Percentiles rank a stretch among this genome's conserved stretches.
These are phyloP conservation scores for Lentinus polychrous DNA, from an alignment of 1,284 basidiomycete species.

Conservation along the genomic window DNA sequence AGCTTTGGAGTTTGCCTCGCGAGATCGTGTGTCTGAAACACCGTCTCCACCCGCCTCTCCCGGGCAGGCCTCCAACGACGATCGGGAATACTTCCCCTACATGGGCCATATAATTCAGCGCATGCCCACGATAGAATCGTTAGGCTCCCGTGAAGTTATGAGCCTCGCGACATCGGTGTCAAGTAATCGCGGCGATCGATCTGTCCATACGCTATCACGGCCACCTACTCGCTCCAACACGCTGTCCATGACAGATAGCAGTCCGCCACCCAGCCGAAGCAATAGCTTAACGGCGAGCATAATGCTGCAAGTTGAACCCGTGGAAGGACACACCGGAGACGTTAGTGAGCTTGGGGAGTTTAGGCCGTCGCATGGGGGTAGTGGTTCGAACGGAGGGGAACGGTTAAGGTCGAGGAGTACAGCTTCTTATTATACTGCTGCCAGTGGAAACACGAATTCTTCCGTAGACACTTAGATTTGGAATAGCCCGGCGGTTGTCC, in stretches of 20 bases:
- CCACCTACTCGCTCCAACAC: slow-evolving; percentile 26
- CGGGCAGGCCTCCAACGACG: slow-evolving; percentile 24
- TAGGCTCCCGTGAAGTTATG: slow-evolving; percentile 52
- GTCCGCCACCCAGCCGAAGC: slow-evolving; percentile 19
- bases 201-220: slow-evolving; percentile 17
- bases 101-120: slow-evolving; percentile 56
- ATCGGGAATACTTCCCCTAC: slow-evolving; percentile 40
- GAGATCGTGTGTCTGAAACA: slow-evolving; percentile 7
- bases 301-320: slow-evolving; percentile 7
- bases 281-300: slow-evolving; percentile 18
- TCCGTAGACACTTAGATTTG: too few relatives aligned
- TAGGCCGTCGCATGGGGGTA: background rate
- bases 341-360: slow-evolving; percentile 6
- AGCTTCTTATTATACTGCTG: slow-evolving; percentile 18
- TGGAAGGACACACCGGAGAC: too few relatives aligned
- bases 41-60: slow-evolving; percentile 9
- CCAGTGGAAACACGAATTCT: slow-evolving; percentile 6
- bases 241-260: slow-evolving; percentile 13
- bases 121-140: slow-evolving; percentile 74
- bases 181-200: slow-evolving; percentile 14
- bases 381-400: slow-evolving; percentile 7
- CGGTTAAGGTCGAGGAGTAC: slow-evolving; percentile 16
- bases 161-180: slow-evolving; percentile 16
- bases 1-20: slow-evolving; percentile 30
- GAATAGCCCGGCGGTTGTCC: too few relatives aligned